phyloP scores from a whole-genome alignment of 768 basidiomycete genomes.

The Boletus sp. region DNA sequence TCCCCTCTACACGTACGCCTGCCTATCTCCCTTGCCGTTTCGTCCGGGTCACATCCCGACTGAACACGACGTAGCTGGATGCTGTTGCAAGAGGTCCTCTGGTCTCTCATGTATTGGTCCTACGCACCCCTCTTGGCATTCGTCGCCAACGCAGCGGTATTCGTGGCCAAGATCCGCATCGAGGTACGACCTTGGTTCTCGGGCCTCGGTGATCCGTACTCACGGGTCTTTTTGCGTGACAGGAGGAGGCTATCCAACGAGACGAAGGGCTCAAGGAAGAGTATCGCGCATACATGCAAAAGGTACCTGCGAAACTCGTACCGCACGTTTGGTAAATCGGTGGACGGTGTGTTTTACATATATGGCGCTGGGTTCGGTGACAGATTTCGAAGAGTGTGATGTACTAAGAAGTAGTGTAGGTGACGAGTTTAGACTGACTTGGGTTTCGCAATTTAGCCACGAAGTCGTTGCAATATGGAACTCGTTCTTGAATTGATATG shows the following conservation, averaged over 20 bases:
- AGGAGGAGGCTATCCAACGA: slow-evolving; percentile 8
- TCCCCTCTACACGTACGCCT: slow-evolving; percentile 11
- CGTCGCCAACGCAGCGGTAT: background rate
- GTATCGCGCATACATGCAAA: slow-evolving; percentile 11
- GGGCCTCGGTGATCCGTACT: background rate
- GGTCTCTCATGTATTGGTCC: slow-evolving; percentile 8
- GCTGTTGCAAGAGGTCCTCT: background rate
- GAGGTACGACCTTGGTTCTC: background rate
- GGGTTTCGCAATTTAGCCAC: too few species aligned
- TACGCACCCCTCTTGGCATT: slow-evolving; percentile 1
- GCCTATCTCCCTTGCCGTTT: too few species aligned
- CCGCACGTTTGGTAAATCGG: slow-evolving; percentile 6
- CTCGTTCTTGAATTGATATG: too few species aligned
- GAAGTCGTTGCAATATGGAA: too few species aligned
- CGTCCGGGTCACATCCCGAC: background rate
- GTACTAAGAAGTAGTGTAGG: too few species aligned
- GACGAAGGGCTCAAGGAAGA: slow-evolving; percentile 6
- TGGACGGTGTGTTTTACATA: background rate
- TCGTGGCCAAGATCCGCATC: slow-evolving; percentile 4
- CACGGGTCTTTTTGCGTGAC: background rate
- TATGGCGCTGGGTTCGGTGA: background rate
- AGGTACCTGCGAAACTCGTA: slow-evolving; percentile 11
- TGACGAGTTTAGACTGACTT: too few species aligned
- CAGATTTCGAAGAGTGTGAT: too few species aligned
- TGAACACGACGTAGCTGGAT: background rate